Conservation (phyloP, 495 filamentous ascomycete genomes). For the Tuber umbilicatum region DNA sequence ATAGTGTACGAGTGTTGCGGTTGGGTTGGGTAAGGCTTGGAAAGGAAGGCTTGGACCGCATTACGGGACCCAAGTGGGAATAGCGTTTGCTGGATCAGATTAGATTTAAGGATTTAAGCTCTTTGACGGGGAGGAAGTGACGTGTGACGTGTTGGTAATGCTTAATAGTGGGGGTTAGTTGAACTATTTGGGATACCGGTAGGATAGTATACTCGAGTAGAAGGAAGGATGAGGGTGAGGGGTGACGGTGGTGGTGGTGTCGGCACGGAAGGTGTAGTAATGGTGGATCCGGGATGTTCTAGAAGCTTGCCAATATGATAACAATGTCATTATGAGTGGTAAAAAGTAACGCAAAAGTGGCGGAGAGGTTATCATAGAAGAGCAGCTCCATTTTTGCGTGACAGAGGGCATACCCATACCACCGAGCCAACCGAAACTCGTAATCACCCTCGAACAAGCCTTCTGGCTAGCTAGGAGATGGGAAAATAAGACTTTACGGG, state of each 20-base stretch:
- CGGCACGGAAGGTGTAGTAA: background rate
- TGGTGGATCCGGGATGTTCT: background rate
- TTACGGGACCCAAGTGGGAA: background rate
- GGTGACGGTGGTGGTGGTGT: background rate
- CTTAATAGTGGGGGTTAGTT: background rate
- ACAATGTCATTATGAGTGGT: background rate
- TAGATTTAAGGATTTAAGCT: conserved; percentile 3
- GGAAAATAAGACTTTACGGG: background rate
- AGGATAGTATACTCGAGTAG: too few species aligned
- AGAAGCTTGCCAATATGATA: background rate
- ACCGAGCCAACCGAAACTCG: background rate
- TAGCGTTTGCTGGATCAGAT: background rate
- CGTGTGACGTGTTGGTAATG: background rate
- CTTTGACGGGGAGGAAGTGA: background rate
- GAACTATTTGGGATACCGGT: background rate
- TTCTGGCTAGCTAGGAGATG: background rate
- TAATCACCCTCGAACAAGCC: background rate
- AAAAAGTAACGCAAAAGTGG: background rate
- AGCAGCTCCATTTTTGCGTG: background rate
- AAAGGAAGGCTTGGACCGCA: background rate
- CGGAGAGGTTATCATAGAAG: background rate
- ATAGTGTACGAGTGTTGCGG: background rate
- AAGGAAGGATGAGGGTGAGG: background rate
- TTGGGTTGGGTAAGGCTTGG: background rate
- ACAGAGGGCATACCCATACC: background rate